Evolutionary conservation across 257 asterid species (phyloP).

Genomic region (Solanum sitiens): DNA sequence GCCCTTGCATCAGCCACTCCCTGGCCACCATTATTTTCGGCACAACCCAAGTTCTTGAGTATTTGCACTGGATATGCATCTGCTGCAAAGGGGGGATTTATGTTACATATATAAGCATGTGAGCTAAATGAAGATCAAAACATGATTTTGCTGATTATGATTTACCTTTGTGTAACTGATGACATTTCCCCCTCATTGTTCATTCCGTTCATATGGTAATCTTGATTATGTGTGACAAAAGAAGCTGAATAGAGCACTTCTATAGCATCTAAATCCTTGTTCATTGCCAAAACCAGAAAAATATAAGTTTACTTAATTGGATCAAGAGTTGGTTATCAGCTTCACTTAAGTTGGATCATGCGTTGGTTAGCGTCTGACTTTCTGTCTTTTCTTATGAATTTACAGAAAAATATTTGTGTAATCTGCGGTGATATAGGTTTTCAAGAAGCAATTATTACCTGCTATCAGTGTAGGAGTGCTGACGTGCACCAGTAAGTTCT

Average conservation of each 20-base stretch:
- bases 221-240: not conserved
- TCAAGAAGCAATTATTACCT: constrained; percentile 25
- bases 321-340: not conserved
- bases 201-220: not conserved
- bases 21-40: not conserved
- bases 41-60: not conserved
- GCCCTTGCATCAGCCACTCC: not conserved
- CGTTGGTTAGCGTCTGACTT: not conserved
- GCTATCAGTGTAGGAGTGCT: constrained; percentile 37
- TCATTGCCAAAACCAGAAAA: not conserved
- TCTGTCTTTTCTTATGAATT: not conserved
- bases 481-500: constrained; percentile 49
- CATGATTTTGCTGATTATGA: not conserved
- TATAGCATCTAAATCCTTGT: not conserved
- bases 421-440: constrained; percentile 53
- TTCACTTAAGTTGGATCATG: not conserved
- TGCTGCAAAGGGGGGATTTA: not conserved
- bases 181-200: not conserved
- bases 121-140: not conserved
- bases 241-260: not conserved
- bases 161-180: not conserved
- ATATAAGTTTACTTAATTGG: not conserved
- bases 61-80: not conserved
- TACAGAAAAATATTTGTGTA: constrained; percentile 48
- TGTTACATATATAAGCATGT: not conserved